Evolutionary conservation across 805 yeast species (phyloP), one percentile per base, ranked within the genome.

Genomic region (Cyberlindnera euphorbiae): DNA sequence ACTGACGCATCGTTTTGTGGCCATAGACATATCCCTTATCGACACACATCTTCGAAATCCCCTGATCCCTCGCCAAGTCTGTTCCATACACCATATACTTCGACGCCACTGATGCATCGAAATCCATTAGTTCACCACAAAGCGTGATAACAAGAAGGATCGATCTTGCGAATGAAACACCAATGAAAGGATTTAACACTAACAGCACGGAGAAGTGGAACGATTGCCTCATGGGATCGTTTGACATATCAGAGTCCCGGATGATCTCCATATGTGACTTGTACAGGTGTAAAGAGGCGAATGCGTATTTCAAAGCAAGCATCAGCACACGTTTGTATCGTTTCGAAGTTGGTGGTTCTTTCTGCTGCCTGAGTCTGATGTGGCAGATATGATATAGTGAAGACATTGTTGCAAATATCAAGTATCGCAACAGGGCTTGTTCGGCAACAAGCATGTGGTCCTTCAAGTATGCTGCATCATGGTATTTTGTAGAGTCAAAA

Each of bases 241-340:
- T 26, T 9, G 38, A 28, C 10, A 25, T 29, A n/a, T 27, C 41
- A 22, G 36, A 31, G 12, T 14, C 14, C 25, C 26, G 13, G 11
- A 37, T 5, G 11, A 32, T 28, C 17, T 16, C 17, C 12, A 33
- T 16, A 13, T 38, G 41, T 6, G 33, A 9, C 13, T 38, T 21
- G 23, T 22, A 38, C 16, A 38, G 15, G 14, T 38, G 36, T 11
- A 38, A 17, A 2, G 31, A 18, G 3, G 41, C 36, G 17, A 38
- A 16, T 17, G 41, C 33, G 16, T 38, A 38, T 16, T 38, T 38
- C 17, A 38, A 11, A 6, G 38, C 8, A 14, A 38, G 32, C 35
- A 30, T 30, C 15, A 30, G 19, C 11, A 30, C 29, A 12, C 38
- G 12, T 9, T 30, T 26, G 18, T 26, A 38, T 18, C 38, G 19